Conservation (phyloP, 2,329 filamentous ascomycete species). For the Xylariales sp. region DNA sequence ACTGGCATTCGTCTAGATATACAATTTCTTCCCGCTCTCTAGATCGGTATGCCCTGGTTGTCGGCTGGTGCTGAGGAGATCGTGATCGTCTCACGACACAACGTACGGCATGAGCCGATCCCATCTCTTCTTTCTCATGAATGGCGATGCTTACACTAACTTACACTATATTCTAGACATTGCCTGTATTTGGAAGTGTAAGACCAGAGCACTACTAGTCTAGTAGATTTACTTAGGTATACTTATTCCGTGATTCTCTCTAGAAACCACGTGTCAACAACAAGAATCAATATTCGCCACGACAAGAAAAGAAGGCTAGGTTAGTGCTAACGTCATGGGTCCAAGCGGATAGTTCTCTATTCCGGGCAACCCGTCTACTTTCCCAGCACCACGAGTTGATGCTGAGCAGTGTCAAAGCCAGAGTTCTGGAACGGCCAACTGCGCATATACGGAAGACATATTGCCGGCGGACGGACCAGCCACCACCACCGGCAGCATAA, state of each 20-base stretch:
- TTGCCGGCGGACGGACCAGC: conserved; percentile 4
- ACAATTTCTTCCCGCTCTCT: background rate
- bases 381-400: background rate
- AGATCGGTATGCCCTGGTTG: background rate
- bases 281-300: background rate
- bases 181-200: conserved; percentile 3
- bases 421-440: background rate
- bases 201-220: conserved; percentile 2
- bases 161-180: background rate
- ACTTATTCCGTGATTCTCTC: background rate
- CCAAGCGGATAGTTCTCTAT: background rate
- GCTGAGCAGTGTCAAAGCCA: background rate
- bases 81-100: conserved; percentile 14
- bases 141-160: conserved; percentile 14
- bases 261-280: background rate
- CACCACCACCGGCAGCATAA: background rate
- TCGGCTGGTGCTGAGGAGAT: background rate
- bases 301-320: background rate
- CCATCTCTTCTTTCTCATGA: background rate
- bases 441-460: conserved; percentile 2
- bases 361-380: background rate
- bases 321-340: conserved; percentile 20
- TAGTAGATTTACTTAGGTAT: background rate
- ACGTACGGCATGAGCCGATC: conserved; percentile 21
- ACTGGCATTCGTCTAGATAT: background rate